phyloP scores from a whole-genome alignment of 257 asterid genomes.

The Penstemon barbatus region DNA sequence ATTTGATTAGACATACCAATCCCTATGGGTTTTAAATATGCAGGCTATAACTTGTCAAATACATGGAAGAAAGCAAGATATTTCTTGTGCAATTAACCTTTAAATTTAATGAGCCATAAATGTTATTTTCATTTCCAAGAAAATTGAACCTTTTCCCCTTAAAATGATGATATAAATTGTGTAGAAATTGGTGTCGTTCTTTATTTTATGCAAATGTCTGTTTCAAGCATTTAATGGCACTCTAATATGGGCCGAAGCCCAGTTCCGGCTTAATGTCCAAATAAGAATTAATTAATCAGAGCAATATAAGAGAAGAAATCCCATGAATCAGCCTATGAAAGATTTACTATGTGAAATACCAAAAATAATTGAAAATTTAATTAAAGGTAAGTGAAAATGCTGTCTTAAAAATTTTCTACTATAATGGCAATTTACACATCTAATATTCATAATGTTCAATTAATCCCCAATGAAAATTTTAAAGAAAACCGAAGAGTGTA shows the following conservation, averaged over 20 bases:
- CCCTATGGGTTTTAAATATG: slow-evolving; percentile 34
- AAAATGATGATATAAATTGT: slow-evolving; percentile 28
- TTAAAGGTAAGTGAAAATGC: no score
- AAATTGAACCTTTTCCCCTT: slow-evolving; percentile 18
- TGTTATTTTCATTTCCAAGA: slow-evolving; percentile 55
- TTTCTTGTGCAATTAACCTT: slow-evolving; percentile 5
- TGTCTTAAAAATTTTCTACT: no score
- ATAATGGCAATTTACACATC: no score
- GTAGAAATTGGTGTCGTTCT: slow-evolving; percentile 19
- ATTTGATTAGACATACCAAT: slow-evolving; percentile 27
- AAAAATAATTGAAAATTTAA: no score
- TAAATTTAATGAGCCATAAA: slow-evolving; percentile 39
- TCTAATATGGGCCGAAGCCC: slow-evolving; percentile 36
- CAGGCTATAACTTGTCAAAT: slow-evolving; percentile 43
- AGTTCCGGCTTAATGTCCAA: neutral
- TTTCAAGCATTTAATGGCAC: slow-evolving; percentile 31
- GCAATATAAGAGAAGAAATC: no score
- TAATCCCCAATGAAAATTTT: no score
- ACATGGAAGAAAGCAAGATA: slow-evolving; percentile 22
- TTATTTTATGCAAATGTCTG: neutral
- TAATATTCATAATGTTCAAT: no score
- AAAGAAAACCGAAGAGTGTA: no score
- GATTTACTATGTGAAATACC: no score
- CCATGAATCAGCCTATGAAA: no score
- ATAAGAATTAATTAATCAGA: neutral